These are phyloP conservation scores for Sanghuangporus weigelae DNA, from an alignment of 1,284 basidiomycete species.

Conservation along the genomic window DNA sequence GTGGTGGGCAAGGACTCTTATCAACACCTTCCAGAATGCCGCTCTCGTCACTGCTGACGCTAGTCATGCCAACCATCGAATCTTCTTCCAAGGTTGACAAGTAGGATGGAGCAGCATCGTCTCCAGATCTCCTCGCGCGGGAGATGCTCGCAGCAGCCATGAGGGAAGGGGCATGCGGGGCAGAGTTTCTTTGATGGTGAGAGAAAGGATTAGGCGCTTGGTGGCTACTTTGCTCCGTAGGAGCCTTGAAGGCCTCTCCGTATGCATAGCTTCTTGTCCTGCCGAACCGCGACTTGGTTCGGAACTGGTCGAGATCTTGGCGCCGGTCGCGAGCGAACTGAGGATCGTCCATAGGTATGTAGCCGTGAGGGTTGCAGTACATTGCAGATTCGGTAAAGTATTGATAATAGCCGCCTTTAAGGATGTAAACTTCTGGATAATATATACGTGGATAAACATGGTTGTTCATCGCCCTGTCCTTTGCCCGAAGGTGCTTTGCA, in stretches of 20 bases:
- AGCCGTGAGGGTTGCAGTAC: constrained; percentile 78
- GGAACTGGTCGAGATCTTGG: constrained; percentile 88
- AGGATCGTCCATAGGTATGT: constrained; percentile 95
- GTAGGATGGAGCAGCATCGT: constrained; percentile 15
- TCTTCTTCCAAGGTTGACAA: constrained; percentile 65
- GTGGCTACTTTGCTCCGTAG: constrained; percentile 29
- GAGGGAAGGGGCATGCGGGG: constrained; percentile 42
- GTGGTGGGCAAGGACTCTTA: constrained; percentile 77
- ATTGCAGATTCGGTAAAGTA: constrained; percentile 70
- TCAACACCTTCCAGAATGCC: constrained; percentile 44
- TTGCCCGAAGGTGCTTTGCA: constrained; percentile 88
- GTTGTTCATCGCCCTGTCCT: constrained; percentile 84
- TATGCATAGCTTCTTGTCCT: constrained; percentile 88
- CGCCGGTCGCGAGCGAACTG: constrained; percentile 72
- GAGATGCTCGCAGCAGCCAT: constrained; percentile 66
- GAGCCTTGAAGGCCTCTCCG: constrained; percentile 55
- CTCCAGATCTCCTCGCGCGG: constrained; percentile 45
- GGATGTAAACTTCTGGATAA: constrained; percentile 95
- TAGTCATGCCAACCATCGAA: constrained; percentile 41
- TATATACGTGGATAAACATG: constrained; percentile 89
- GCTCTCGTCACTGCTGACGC: constrained; percentile 51
- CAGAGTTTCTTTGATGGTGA: constrained; percentile 38
- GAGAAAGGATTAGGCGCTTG: constrained; percentile 41
- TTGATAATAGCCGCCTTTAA: constrained; percentile 91
- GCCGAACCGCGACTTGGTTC: constrained; percentile 73